phyloP scores from a whole-genome alignment of 805 yeast species.

The Citeromyces matritensis region DNA sequence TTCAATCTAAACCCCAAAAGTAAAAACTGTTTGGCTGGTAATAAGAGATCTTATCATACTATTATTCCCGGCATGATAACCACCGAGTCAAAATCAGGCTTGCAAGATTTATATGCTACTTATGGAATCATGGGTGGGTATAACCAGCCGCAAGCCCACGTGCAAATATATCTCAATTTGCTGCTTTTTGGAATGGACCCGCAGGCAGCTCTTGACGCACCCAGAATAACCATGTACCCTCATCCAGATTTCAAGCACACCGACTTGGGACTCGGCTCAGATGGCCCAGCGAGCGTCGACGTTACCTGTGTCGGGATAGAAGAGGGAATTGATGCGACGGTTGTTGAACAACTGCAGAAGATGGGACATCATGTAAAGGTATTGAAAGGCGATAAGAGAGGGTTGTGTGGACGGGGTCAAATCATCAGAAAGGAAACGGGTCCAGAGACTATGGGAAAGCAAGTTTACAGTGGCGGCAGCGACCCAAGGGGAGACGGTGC shows the following conservation, averaged over 20 bases:
- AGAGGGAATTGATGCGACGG: slow-evolving; percentile 38
- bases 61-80: slow-evolving; percentile 77
- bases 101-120: slow-evolving; percentile 43
- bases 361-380: slow-evolving; percentile 45
- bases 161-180: slow-evolving; percentile 61
- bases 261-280: slow-evolving; percentile 43
- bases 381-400: slow-evolving; percentile 24
- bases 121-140: slow-evolving; percentile 81
- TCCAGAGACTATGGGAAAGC: slow-evolving; percentile 9
- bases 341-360: slow-evolving; percentile 24
- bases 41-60: slow-evolving; percentile 69
- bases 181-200: slow-evolving; percentile 47
- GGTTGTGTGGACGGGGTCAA: slow-evolving; percentile 57
- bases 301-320: slow-evolving; percentile 49
- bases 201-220: slow-evolving; percentile 64
- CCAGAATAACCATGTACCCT: slow-evolving; percentile 53
- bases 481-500: slow-evolving; percentile 84
- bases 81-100: slow-evolving; percentile 5
- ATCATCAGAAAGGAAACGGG: slow-evolving; percentile 32
- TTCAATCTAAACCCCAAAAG: slow-evolving; percentile 45
- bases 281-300: slow-evolving; percentile 48
- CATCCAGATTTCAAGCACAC: slow-evolving; percentile 22
- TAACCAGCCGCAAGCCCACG: slow-evolving; percentile 78
- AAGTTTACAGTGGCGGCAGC: slow-evolving; percentile 55
- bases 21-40: slow-evolving; percentile 48